A percentile compares a stretch with the other conserved stretches of the same genome.
Evolutionary conservation across 805 yeast species (phyloP).

Genomic region (Pichia ethanolica): DNA sequence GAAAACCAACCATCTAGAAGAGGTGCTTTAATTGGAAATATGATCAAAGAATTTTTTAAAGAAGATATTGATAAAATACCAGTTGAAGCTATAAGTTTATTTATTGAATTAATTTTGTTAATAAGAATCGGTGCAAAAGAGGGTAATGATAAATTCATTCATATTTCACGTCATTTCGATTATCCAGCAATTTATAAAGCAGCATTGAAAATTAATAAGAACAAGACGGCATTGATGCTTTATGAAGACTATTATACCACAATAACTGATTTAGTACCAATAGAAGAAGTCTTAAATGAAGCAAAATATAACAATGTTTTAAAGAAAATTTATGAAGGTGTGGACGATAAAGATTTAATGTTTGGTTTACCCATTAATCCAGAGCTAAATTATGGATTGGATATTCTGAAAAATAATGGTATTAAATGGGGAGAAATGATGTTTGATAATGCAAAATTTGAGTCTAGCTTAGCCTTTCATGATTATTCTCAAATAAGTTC

Average conservation of each 20-base stretch:
- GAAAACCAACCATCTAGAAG: slow-evolving; percentile 11
- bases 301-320: slow-evolving; percentile 14
- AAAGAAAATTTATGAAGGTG: slow-evolving; percentile 37
- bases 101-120: slow-evolving; percentile 28
- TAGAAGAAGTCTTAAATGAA: background rate
- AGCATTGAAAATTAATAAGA: slow-evolving; percentile 28
- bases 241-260: slow-evolving; percentile 35
- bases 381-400: slow-evolving; percentile 44
- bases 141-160: slow-evolving; percentile 20
- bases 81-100: slow-evolving; percentile 12
- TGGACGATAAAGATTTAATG: slow-evolving; percentile 57
- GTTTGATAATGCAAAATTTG: slow-evolving; percentile 52
- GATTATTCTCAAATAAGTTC: background rate
- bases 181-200: slow-evolving; percentile 22
- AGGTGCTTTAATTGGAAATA: slow-evolving; percentile 13
- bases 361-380: slow-evolving; percentile 59
- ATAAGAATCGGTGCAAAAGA: slow-evolving; percentile 36
- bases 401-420: slow-evolving; percentile 29
- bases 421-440: slow-evolving; percentile 29
- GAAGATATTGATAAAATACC: slow-evolving; percentile 9
- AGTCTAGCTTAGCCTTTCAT: slow-evolving; percentile 28
- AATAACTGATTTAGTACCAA: slow-evolving; percentile 6
- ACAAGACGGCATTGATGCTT: slow-evolving; percentile 39
- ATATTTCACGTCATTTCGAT: slow-evolving; percentile 28
- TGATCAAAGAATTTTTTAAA: slow-evolving; percentile 21